Evolutionary conservation across 2,329 filamentous ascomycete genomes (phyloP).

Genomic region (Paecilomyces formosus): DNA sequence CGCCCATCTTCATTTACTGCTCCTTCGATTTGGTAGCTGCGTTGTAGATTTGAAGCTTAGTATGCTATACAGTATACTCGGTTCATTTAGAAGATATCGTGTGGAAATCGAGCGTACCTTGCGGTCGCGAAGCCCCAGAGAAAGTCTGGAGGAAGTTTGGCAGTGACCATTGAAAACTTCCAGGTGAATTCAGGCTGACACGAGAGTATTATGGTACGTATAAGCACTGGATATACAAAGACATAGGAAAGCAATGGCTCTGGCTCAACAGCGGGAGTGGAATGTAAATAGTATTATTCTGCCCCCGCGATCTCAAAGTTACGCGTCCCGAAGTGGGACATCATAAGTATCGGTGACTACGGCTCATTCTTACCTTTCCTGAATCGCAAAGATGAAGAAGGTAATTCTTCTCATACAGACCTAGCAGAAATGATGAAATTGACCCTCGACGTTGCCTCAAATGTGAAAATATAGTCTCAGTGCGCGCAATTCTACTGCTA

Average conservation of each 20-base stretch:
- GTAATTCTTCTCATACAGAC: too few species aligned
- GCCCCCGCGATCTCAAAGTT: neutral
- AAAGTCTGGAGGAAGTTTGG: slow-evolving; percentile 58
- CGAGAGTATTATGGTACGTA: neutral
- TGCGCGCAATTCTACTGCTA: too few species aligned
- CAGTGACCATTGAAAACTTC: slow-evolving; percentile 8
- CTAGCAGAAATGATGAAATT: too few species aligned
- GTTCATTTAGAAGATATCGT: neutral
- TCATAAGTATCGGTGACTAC: slow-evolving; percentile 1
- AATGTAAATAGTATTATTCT: neutral
- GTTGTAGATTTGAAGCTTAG: neutral
- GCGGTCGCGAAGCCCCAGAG: slow-evolving; percentile 76
- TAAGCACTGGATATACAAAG: neutral
- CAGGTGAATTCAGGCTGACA: neutral
- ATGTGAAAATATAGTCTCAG: too few species aligned
- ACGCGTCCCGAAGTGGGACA: neutral
- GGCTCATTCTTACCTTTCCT: too few species aligned
- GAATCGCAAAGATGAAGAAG: too few species aligned
- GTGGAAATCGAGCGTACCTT: slow-evolving; percentile 42
- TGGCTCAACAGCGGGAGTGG: neutral
- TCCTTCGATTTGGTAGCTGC: slow-evolving; percentile 83
- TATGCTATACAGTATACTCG: neutral
- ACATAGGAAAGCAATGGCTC: neutral
- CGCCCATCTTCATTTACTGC: slow-evolving; percentile 67
- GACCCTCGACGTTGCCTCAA: too few species aligned